Evolutionary conservation across 106 monocot species (phyloP).

Genomic region (Gastrodia elata): DNA sequence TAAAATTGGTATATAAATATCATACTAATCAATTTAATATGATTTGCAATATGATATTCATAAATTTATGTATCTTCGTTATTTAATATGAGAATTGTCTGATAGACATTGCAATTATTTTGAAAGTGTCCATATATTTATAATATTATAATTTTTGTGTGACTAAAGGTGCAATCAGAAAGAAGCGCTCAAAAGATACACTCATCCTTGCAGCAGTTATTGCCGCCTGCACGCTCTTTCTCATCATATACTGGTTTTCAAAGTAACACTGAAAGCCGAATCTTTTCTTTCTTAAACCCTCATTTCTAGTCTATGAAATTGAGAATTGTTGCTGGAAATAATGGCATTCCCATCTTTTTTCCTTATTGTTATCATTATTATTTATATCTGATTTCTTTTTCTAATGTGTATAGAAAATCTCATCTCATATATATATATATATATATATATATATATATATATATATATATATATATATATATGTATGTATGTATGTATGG

Average conservation of each 20-base stretch:
- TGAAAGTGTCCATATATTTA: neutral
- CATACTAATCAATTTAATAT: too few relatives aligned
- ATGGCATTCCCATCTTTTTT: neutral
- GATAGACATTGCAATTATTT: neutral
- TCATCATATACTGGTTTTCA: slow-evolving; percentile 94
- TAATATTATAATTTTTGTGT: neutral
- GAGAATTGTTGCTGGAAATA: neutral
- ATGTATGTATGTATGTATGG: too few relatives aligned
- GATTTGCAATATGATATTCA: too few relatives aligned
- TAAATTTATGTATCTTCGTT: too few relatives aligned
- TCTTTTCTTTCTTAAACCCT: neutral
- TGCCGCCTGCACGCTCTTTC: slow-evolving; percentile 86
- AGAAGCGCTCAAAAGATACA: slow-evolving; percentile 82
- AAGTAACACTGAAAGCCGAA: slow-evolving; percentile 33
- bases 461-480: too few relatives aligned
- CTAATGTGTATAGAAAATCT: neutral
- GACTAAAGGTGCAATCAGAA: slow-evolving; percentile 80
- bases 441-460: too few relatives aligned
- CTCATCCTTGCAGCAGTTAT: slow-evolving; percentile 89
- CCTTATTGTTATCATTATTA: neutral
- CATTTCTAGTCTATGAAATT: neutral
- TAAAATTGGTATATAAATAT: too few relatives aligned
- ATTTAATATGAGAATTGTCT: neutral
- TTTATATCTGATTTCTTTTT: neutral
- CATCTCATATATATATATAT: neutral